Conservation (phyloP, 2,329 filamentous ascomycete genomes). For the Nigrospora sphaerica region DNA sequence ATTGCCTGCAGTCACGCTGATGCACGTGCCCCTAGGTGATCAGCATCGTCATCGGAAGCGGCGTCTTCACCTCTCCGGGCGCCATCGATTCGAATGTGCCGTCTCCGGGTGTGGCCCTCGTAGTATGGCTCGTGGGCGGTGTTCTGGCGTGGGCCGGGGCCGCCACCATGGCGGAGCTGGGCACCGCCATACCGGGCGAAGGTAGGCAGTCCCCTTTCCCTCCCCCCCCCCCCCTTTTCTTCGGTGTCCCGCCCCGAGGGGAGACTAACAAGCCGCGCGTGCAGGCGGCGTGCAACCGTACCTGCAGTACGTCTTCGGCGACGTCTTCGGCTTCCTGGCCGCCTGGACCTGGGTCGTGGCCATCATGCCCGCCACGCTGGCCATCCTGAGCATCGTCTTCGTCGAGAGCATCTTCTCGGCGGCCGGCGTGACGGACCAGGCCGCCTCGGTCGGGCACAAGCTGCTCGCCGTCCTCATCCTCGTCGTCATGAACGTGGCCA, state of each 20-base stretch:
- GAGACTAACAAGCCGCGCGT: not conserved
- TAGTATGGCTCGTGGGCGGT: slow-evolving; percentile 56
- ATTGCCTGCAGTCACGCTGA: too few relatives aligned
- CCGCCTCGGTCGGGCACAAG: slow-evolving; percentile 38
- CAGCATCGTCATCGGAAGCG: slow-evolving; percentile 57
- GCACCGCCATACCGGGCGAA: slow-evolving; percentile 56
- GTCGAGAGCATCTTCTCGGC: slow-evolving; percentile 52
- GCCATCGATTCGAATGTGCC: slow-evolving; percentile 57
- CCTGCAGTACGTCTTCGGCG: slow-evolving; percentile 53
- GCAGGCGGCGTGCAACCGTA: slow-evolving; percentile 56
- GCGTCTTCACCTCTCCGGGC: slow-evolving; percentile 58
- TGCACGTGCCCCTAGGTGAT: slow-evolving; percentile 20
- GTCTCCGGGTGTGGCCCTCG: slow-evolving; percentile 49
- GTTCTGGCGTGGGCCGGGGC: slow-evolving; percentile 59
- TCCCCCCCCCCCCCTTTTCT: not conserved
- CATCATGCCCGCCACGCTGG: slow-evolving; percentile 57
- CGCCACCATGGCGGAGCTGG: slow-evolving; percentile 54
- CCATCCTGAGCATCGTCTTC: slow-evolving; percentile 58
- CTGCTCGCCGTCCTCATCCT: slow-evolving; percentile 42
- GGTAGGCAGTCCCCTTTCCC: slow-evolving; percentile 22
- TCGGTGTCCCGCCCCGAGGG: too few relatives aligned
- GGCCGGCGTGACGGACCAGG: slow-evolving; percentile 36
- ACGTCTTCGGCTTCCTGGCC: slow-evolving; percentile 53
- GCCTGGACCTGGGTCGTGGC: slow-evolving; percentile 61
- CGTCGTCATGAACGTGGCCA: slow-evolving; percentile 38